Evolutionary conservation across 1,284 basidiomycete genomes (phyloP).

Genomic region (Heliocybe sulcata): DNA sequence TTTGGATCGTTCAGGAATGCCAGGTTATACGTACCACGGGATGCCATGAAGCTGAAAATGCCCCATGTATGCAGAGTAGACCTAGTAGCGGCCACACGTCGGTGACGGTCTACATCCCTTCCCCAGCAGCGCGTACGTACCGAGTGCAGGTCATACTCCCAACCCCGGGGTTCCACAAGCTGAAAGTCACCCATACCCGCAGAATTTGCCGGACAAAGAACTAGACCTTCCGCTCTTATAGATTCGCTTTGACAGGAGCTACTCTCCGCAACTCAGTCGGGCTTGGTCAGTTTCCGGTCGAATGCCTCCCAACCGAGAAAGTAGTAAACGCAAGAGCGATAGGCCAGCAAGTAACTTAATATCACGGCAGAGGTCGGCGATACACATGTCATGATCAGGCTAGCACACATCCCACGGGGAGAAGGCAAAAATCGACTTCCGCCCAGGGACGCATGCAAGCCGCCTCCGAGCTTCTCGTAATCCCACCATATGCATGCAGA

Average conservation of each 20-base stretch:
- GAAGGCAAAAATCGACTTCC: neutral
- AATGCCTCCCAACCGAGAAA: neutral
- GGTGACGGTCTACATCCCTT: slow-evolving; percentile 3
- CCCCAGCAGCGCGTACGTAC: slow-evolving; percentile 38
- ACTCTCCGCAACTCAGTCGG: neutral
- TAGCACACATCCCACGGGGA: neutral
- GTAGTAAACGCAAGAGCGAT: neutral
- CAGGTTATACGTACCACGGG: slow-evolving; percentile 49
- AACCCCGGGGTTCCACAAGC: slow-evolving; percentile 71
- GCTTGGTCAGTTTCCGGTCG: neutral
- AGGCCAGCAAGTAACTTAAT: neutral
- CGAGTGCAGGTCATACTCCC: slow-evolving; percentile 82
- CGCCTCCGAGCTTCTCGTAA: neutral
- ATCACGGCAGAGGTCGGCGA: neutral
- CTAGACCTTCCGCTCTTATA: neutral
- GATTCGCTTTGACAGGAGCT: no score
- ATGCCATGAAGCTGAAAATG: slow-evolving; percentile 71
- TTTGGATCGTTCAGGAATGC: neutral
- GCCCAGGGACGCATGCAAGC: neutral
- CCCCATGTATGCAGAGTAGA: slow-evolving; percentile 82
- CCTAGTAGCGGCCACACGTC: slow-evolving; percentile 27
- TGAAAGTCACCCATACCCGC: slow-evolving; percentile 57
- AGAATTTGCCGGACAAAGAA: neutral
- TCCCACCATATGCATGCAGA: no score
- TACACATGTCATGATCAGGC: neutral